Evolutionary conservation across 116 monocot genomes (phyloP), one percentile per base, ranked within the genome.

Genomic region (Posidonia oceanica): DNA sequence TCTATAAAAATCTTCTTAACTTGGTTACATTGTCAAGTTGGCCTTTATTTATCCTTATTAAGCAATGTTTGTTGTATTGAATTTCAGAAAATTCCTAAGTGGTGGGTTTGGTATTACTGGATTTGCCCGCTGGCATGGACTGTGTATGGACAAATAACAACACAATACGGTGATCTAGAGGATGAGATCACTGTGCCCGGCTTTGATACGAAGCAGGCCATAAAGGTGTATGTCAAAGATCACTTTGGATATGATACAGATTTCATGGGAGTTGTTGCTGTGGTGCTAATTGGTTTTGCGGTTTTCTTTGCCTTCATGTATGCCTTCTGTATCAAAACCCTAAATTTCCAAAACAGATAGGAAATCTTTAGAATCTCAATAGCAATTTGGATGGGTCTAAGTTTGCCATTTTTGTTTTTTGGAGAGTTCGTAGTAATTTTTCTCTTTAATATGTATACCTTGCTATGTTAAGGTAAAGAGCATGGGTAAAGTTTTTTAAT

Each of bases 81-180:
- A 48, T 48, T 70, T 55, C 87, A 94, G 94, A 79, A 52, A 81
- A 83, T 94, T 54, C 94, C 94, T 3, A 80, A 76, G 39, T 89
- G 94, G 89, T 94, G 94, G 94, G 67, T 79, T 12, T 94, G 89
- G 94, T 94, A 83, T 81, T 87, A 83, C 73, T 87, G 89, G 87
- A 76, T 83, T n/a, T 85, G 83, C 72, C 89, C 94, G 0, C 40
- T 94, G 52, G 74, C 85, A 11, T 94, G 89, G 89, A 94, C 94
- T 3, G 76, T 94, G 3, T 83, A 89, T 36, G 94, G 93, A 7
- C 69, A 89, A 0, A 81, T 89, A 14, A 66, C 73, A 4, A 67
- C 89, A 3, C 94, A 94, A 60, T 94, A 76, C 36, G 88, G 89
- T 3, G 94, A 94, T 64, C 5, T 79, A 7, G 68, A 81, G 0